These are phyloP conservation scores for Phytophthora ramorum DNA, from an alignment of 352 stramenopile species.

Conservation along the genomic window DNA sequence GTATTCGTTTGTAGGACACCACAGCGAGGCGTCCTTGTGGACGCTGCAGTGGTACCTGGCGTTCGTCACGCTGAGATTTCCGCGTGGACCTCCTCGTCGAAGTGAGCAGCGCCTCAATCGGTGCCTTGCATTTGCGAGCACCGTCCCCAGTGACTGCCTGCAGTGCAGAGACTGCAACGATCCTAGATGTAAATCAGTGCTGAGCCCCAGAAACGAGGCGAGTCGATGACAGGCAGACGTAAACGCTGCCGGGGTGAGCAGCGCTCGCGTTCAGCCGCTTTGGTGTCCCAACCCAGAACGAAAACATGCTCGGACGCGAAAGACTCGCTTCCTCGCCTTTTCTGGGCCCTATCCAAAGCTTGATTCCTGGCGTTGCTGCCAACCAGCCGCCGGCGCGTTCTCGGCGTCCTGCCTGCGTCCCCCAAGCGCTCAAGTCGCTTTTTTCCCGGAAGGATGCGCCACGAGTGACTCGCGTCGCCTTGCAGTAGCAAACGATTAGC, in stretches of 20 bases:
- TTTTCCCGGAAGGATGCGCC: constrained; percentile 34
- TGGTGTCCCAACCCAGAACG: constrained; percentile 21
- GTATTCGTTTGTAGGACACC: constrained; percentile 1
- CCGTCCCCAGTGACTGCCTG: background rate
- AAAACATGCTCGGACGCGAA: constrained; percentile 26
- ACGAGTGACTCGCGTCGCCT: constrained; percentile 26
- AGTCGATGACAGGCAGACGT: constrained; percentile 36
- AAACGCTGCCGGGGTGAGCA: constrained; percentile 22
- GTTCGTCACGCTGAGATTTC: constrained; percentile 31
- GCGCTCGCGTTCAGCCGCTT: constrained; percentile 1
- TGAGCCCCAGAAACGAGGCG: constrained; percentile 31
- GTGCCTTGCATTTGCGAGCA: constrained; percentile 2
- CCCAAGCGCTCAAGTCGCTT: constrained; percentile 33
- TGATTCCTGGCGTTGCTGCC: constrained; percentile 19
- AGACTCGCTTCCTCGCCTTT: constrained; percentile 29
- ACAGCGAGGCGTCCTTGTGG: constrained; percentile 11
- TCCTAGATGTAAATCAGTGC: constrained; percentile 35
- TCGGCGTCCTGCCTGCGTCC: constrained; percentile 27
- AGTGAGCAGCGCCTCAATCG: constrained; percentile 29
- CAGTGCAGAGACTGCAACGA: constrained; percentile 12
- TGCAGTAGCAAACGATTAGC: constrained; percentile 3
- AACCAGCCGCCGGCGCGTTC: constrained; percentile 25
- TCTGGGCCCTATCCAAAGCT: constrained; percentile 13
- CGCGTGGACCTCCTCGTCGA: constrained; percentile 6
- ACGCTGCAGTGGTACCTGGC: constrained; percentile 13